These are phyloP conservation scores for Funneliformis caledonium DNA, from an alignment of 371 early-diverging fungal species.

Conservation along the genomic window DNA sequence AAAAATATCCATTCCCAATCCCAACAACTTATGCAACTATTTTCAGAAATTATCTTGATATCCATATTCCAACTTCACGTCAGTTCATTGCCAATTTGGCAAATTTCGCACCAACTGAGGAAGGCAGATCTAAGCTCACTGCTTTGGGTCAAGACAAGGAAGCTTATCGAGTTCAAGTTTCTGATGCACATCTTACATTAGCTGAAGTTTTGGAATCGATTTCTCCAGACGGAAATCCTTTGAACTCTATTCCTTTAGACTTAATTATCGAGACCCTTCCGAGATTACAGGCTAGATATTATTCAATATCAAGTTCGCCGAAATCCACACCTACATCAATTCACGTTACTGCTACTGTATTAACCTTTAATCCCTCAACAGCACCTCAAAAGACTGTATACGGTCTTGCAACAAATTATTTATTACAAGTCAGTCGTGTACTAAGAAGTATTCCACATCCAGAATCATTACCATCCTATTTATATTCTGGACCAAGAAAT, in stretches of 20 bases:
- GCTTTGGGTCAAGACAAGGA: constrained; percentile 76
- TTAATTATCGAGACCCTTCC: constrained; percentile 70
- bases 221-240: constrained; percentile 41
- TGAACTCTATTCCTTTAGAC: constrained; percentile 61
- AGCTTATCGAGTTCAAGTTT: constrained; percentile 62
- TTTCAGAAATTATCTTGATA: constrained; percentile 91
- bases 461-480: constrained; percentile 50
- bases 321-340: constrained; percentile 55
- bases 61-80: constrained; percentile 72
- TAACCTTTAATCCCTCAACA: constrained; percentile 63
- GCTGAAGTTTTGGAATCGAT: constrained; percentile 64
- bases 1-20: constrained; percentile 82
- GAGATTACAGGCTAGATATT: constrained; percentile 83
- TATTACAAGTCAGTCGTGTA: constrained; percentile 78
- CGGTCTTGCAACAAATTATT: constrained; percentile 64
- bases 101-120: constrained; percentile 62
- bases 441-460: constrained; percentile 53
- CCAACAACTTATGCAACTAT: constrained; percentile 87
- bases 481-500: constrained; percentile 57
- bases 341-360: constrained; percentile 86
- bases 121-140: constrained; percentile 55
- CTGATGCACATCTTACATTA: constrained; percentile 65
- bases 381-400: constrained; percentile 55
- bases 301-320: constrained; percentile 81
- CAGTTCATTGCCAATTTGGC: constrained; percentile 63